Base-by-base conservation (phyloP, 495 filamentous ascomycete species). In the Astrothelium subdiscretum region DNA sequence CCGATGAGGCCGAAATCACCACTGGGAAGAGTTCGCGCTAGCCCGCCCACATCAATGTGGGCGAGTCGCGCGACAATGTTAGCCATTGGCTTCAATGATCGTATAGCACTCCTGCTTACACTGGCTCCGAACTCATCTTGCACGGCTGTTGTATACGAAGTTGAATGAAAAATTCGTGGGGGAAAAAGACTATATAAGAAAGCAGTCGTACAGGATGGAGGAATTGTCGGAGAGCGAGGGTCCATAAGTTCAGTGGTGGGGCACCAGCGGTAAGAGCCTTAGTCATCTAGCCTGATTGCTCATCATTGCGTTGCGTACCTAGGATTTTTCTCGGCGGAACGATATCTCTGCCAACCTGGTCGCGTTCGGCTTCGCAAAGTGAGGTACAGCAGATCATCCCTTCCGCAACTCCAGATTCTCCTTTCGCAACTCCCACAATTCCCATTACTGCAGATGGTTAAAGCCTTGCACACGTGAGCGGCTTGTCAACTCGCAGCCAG, bases 1-100 rank as follows among this genome's bases (percentile, higher is more conserved):
- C 94, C 94, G 78, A 98, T 97, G 74, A 98, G 91, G 84, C 94
- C 94, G 80, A 98, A 91, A 87, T 98, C 87, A 81, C 81, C 83
- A 73, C 66, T 68, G 62, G 57, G 38, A 48, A 51, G 15, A 59
- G 20, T 29, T 26, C 42, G 59, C 63, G 63, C 59, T 6, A 51
- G 63, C 44, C 61, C 63, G 31, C 87, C 86, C 80, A 90, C 80
- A 82, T 85, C 82, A 75, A 92, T 89, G 81, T 83, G 85, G 78
- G 89, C 87, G 71, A 94, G 84, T 79, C 90, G 89, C 77, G 89
- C 87, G 80, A 89, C 92, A 80, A 63, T 79, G 80, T 85, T 77
- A 86, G 81, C 74, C 80, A 80, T 40, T 6, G n/a, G n/a, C n/a
- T n/a, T n/a, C n/a, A n/a, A n/a, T n/a, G n/a, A n/a, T n/a, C n/a